Evolutionary conservation across 768 basidiomycete genomes (phyloP).

Genomic region (Russula abietina): DNA sequence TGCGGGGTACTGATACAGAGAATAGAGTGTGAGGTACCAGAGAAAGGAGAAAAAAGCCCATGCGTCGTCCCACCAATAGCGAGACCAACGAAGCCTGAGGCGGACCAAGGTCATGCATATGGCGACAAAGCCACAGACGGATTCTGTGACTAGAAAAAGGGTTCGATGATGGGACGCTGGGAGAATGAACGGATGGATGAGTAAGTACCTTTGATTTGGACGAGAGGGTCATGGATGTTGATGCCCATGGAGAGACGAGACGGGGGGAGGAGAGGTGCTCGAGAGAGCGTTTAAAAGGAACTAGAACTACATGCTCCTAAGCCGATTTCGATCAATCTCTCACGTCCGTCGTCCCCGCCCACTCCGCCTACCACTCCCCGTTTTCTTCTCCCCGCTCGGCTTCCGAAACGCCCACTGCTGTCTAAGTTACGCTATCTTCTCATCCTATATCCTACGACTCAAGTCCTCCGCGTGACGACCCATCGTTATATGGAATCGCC

Average conservation of each 20-base stretch:
- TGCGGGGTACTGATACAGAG: neutral
- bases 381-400: neutral
- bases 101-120: constrained; percentile 27
- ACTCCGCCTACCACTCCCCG: neutral
- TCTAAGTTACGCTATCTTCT: neutral
- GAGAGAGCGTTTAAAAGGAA: neutral
- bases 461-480: too few species aligned
- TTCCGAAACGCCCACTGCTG: neutral
- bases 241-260: constrained; percentile 16
- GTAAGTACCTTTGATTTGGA: constrained; percentile 21
- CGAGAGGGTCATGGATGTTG: constrained; percentile 20
- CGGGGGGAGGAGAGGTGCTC: neutral
- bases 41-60: constrained; percentile 28
- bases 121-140: constrained; percentile 27
- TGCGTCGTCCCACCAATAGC: constrained; percentile 30
- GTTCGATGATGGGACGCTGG: too few species aligned
- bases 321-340: neutral
- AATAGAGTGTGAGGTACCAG: constrained; percentile 10
- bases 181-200: too few species aligned
- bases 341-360: neutral
- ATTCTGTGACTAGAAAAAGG: constrained; percentile 25
- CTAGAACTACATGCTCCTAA: neutral
- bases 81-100: constrained; percentile 26
- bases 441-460: neutral
- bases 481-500: too few species aligned